Percentiles rank a stretch among this genome's conserved stretches.
phyloP scores from a whole-genome alignment of 1,284 basidiomycete species.

The Puccinia triticina region DNA sequence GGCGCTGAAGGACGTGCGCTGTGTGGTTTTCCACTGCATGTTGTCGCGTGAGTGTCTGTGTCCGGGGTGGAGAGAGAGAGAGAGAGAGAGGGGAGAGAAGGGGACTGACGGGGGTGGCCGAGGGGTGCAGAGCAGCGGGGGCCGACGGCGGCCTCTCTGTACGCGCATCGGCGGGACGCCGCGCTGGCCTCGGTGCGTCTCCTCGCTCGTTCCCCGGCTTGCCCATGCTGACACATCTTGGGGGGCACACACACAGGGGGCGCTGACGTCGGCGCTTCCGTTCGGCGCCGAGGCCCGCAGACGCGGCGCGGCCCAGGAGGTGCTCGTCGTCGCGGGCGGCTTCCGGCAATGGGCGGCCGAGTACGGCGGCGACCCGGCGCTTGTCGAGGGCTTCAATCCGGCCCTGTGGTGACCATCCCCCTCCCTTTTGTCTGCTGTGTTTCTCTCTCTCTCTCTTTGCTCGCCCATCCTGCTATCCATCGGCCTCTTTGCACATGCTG shows the following conservation, averaged over 20 bases:
- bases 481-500: too few relatives aligned
- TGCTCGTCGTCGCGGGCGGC: slow-evolving; percentile 25
- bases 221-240: too few relatives aligned
- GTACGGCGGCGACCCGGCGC: slow-evolving; percentile 19
- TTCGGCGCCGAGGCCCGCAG: slow-evolving; percentile 27
- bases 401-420: slow-evolving; percentile 34
- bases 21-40: slow-evolving; percentile 41
- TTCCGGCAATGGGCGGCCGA: slow-evolving; percentile 22
- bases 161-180: slow-evolving; percentile 31
- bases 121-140: slow-evolving; percentile 39
- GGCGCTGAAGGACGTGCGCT: slow-evolving; percentile 24
- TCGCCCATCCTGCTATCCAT: background rate
- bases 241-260: slow-evolving; percentile 25
- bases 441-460: background rate
- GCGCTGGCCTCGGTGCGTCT: background rate
- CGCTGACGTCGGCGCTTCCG: slow-evolving; percentile 25
- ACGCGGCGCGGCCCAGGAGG: slow-evolving; percentile 32
- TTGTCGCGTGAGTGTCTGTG: slow-evolving; percentile 43
- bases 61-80: too few relatives aligned
- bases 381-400: slow-evolving; percentile 34
- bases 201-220: too few relatives aligned
- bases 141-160: slow-evolving; percentile 22
- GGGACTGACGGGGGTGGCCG: too few relatives aligned
- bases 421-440: too few relatives aligned
- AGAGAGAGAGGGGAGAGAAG: too few relatives aligned